Evolutionary conservation across 139 green algal genomes (phyloP), one percentile per base, ranked within the genome.

Genomic region (Protoeuglena noctilucae): DNA sequence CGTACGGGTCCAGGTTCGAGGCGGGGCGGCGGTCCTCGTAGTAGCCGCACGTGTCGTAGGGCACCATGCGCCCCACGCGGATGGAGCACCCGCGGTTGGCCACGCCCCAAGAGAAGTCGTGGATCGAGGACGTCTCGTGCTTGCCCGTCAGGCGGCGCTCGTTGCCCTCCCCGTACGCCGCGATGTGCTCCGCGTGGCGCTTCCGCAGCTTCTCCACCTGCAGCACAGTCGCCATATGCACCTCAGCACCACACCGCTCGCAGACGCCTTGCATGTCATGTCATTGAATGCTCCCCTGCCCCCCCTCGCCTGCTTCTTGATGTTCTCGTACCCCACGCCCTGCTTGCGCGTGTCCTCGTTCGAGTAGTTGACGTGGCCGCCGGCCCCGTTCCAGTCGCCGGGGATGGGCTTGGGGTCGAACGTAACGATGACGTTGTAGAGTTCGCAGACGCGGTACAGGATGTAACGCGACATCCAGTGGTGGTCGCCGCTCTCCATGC

Each of bases 311-410:
- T n/a, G n/a, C n/a, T n/a, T n/a, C n/a, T n/a, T n/a, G n/a, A n/a
- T n/a, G n/a, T n/a, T n/a, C 29, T 86, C 75, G 80, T 81, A 92
- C 48, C 82, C 81, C 3, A 61, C 63, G n/a, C 40, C 55, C 14
- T 58, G 58, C 14, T 49, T 57, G 50, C 90, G 78, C n/a, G 89
- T 96, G 51, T 51, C 67, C 46, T 93, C 88, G 60, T 73, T 96
- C 64, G 72, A 87, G 86, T 83, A 98, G 90, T 98, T 98, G 61
- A 65, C 73, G 78, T 98, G 90, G 62, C 85, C 85, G 63, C 88
- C 89, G 4, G 86, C 82, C 51, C 90, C 90, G 71, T 98, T 98
- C 90, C 90, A 98, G 81, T 98, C 90, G 31, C 90, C 72, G 23
- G 70, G 48, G 45, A 77, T 84, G 21, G 89, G 88, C 80, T 97